A percentile compares a stretch with the other conserved stretches of the same genome.
These are phyloP conservation scores for Coix lacrymajobi DNA, from an alignment of 176 grass and related monocot species.

Conservation along the genomic window DNA sequence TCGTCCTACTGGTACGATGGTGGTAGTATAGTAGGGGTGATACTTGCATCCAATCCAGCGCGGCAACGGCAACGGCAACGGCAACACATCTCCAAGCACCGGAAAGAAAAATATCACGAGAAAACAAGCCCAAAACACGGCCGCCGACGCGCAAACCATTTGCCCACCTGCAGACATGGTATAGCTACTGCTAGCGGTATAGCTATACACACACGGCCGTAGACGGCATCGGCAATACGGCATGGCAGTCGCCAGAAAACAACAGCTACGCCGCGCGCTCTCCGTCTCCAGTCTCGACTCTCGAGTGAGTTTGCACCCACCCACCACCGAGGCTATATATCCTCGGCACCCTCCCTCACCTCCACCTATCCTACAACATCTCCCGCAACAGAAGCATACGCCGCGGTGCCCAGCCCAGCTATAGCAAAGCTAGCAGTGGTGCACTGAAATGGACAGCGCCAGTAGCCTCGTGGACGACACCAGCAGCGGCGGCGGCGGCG, in stretches of 20 bases:
- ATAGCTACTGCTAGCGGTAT: not conserved
- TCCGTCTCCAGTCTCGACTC: too few relatives aligned
- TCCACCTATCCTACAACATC: not conserved
- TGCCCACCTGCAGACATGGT: slow-evolving; percentile 14
- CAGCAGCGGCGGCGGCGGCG: not conserved
- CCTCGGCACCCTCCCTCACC: not conserved
- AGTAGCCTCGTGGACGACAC: slow-evolving; percentile 53
- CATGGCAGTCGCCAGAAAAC: not conserved
- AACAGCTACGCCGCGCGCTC: not conserved
- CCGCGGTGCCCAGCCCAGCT: not conserved
- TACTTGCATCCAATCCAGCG: not conserved
- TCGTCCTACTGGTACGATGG: not conserved
- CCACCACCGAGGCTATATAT: slow-evolving; percentile 29
- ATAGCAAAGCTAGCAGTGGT: not conserved
- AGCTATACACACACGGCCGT: not conserved
- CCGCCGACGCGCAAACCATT: slow-evolving; percentile 18
- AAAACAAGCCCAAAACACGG: not conserved
- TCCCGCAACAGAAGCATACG: slow-evolving; percentile 7
- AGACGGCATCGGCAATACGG: too few relatives aligned
- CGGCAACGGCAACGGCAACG: too few relatives aligned
- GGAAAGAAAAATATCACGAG: not conserved
- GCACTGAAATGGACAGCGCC: slow-evolving; percentile 38
- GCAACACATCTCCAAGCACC: slow-evolving; percentile 4
- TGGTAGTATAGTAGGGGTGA: too few relatives aligned
- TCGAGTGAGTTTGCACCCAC: not conserved